Evolutionary conservation across 208 protist genomes (phyloP).

Genomic region (Acanthamoeba triangularis): DNA sequence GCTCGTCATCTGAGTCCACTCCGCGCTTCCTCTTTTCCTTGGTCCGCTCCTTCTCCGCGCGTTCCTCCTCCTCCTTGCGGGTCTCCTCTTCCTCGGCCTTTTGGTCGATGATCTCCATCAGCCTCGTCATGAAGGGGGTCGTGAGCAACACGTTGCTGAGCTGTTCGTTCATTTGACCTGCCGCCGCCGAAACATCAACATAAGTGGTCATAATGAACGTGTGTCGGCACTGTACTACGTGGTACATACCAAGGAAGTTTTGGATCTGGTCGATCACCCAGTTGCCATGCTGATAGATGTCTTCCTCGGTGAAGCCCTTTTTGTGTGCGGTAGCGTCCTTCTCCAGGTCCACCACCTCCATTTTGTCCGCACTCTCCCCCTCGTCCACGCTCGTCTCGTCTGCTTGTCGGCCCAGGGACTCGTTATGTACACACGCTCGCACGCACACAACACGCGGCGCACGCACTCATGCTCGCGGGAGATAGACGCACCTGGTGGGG

Average conservation of each 20-base stretch:
- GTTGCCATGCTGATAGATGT: not conserved
- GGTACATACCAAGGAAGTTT: slow-evolving; percentile 16
- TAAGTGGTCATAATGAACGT: not conserved
- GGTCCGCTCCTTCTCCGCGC: not conserved
- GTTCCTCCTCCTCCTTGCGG: not conserved
- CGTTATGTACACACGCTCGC: not conserved
- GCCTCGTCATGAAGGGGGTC: slow-evolving; percentile 23
- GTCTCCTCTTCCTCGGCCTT: slow-evolving; percentile 11
- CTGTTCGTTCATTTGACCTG: slow-evolving; percentile 47
- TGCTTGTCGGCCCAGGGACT: not conserved
- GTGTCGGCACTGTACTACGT: not conserved
- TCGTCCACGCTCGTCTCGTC: not conserved
- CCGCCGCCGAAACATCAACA: not conserved
- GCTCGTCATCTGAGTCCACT: not conserved
- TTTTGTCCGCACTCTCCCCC: not conserved
- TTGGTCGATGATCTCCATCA: slow-evolving; percentile 24
- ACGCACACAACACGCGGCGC: not conserved
- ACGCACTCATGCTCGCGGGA: not conserved
- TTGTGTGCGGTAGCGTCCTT: not conserved
- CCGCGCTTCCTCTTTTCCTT: slow-evolving; percentile 7
- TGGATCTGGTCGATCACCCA: slow-evolving; percentile 55
- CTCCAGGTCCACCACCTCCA: slow-evolving; percentile 7
- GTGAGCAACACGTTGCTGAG: slow-evolving; percentile 49
- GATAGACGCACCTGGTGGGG: not conserved
- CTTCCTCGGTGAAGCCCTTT: slow-evolving; percentile 22